Percentiles rank a stretch among this genome's conserved stretches.
phyloP scores from a whole-genome alignment of 441 rosid genomes.

The Hura crepitans region DNA sequence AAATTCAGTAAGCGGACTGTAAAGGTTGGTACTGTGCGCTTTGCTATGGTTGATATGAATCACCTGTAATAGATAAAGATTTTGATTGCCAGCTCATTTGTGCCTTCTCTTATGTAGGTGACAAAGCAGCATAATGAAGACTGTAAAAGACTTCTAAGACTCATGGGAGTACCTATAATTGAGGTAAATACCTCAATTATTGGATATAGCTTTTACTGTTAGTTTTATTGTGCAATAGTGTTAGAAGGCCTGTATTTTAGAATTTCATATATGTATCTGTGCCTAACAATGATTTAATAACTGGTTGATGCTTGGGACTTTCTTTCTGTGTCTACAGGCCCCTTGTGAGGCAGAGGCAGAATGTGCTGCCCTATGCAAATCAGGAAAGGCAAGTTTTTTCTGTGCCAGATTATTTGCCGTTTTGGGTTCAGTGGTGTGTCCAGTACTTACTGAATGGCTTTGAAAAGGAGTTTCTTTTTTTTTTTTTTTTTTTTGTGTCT shows the following conservation, averaged over 20 bases:
- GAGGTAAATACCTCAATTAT: conserved; percentile 45
- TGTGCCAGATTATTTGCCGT: conserved; percentile 1
- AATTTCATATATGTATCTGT: background rate
- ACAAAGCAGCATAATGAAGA: conserved; percentile 92
- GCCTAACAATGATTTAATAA: conserved; percentile 5
- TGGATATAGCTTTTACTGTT: background rate
- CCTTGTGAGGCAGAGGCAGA: conserved; percentile 96
- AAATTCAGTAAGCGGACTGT: conserved; percentile 94
- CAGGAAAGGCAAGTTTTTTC: conserved; percentile 55
- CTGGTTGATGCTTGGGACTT: conserved; percentile 15
- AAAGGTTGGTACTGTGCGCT: conserved; percentile 46
- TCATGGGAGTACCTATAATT: conserved; percentile 94
- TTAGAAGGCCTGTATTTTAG: background rate
- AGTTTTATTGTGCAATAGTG: background rate
- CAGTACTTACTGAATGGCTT: conserved; percentile 5
- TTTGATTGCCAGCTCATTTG: conserved; percentile 6
- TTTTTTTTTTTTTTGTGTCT: background rate
- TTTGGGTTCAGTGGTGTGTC: conserved; percentile 1
- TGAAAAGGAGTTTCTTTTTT: no score
- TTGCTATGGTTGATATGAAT: conserved; percentile 5
- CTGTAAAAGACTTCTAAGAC: conserved; percentile 77
- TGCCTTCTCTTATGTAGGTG: conserved; percentile 49
- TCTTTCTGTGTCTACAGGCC: conserved; percentile 49
- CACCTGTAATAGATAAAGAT: background rate
- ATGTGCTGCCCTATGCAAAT: conserved; percentile 90